These are phyloP conservation scores for Cucurbita pepo DNA, from an alignment of 306 rosid species.

Conservation along the genomic window DNA sequence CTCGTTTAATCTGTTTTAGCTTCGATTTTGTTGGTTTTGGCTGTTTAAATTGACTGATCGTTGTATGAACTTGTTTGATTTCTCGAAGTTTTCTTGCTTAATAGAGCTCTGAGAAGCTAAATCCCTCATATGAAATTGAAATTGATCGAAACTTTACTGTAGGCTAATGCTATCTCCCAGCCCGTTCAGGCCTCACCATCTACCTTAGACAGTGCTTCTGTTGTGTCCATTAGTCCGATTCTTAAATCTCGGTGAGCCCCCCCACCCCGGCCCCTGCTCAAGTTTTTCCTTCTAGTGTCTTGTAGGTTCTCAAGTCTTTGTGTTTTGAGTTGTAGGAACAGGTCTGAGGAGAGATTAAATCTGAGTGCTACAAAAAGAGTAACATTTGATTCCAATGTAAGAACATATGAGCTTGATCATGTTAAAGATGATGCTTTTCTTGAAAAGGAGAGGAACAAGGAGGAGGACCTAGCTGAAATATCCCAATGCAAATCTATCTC, in stretches of 20 bases:
- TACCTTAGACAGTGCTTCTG: slow-evolving; percentile 18
- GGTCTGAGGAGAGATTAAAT: slow-evolving; percentile 18
- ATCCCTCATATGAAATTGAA: background rate
- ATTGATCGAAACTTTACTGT: slow-evolving; percentile 7
- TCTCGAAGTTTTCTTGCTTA: background rate
- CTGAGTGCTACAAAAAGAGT: slow-evolving; percentile 52
- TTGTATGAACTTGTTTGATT: background rate
- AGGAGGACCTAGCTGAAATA: slow-evolving; percentile 15
- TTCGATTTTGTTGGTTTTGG: background rate
- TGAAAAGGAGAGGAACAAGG: slow-evolving; percentile 13
- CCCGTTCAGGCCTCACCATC: slow-evolving; percentile 23
- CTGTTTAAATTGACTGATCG: too few species aligned
- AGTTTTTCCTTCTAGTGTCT: background rate
- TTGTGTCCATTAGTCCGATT: slow-evolving; percentile 14
- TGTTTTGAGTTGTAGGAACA: background rate
- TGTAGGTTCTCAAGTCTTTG: background rate
- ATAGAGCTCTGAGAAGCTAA: background rate
- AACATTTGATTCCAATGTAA: slow-evolving; percentile 69
- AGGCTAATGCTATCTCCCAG: slow-evolving; percentile 30
- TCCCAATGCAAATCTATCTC: slow-evolving; percentile 24
- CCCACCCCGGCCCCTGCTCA: background rate
- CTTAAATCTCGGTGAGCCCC: slow-evolving; percentile 34
- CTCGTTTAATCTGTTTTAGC: background rate
- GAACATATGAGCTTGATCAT: slow-evolving; percentile 46
- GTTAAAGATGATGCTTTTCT: slow-evolving; percentile 12